Percentiles rank a stretch among this genome's conserved stretches.
Evolutionary conservation across 352 stramenopile genomes (phyloP).

Genomic region (Globisporangium nunn): DNA sequence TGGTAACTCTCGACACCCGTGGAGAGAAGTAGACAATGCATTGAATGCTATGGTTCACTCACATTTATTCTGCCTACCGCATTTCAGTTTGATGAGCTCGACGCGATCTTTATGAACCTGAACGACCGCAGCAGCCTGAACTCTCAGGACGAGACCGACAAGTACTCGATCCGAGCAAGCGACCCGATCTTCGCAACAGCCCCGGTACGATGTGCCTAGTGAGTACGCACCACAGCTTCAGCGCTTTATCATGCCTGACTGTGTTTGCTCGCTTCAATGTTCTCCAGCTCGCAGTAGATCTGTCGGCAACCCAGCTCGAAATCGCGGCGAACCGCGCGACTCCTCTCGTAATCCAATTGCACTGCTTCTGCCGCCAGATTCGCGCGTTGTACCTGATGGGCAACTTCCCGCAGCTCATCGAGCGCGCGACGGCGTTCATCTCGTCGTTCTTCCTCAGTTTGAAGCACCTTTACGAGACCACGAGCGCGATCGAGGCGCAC

Average conservation of each 20-base stretch:
- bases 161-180: constrained; percentile 16
- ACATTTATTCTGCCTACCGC: background rate
- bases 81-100: constrained; percentile 63
- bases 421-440: constrained; percentile 52
- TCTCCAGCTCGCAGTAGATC: constrained; percentile 49
- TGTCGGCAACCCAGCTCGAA: constrained; percentile 30
- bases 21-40: too few relatives aligned
- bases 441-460: constrained; percentile 38
- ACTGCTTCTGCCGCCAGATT: constrained; percentile 78
- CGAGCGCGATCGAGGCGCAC: constrained; percentile 23
- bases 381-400: constrained; percentile 70
- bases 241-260: background rate
- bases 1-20: background rate
- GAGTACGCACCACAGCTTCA: background rate
- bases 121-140: constrained; percentile 22
- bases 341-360: constrained; percentile 42
- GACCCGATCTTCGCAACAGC: constrained; percentile 59
- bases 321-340: constrained; percentile 59
- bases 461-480: constrained; percentile 13
- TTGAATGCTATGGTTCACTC: background rate
- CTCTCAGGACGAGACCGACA: constrained; percentile 8
- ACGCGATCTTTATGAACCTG: constrained; percentile 62
- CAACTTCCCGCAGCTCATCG: constrained; percentile 51
- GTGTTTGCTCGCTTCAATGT: background rate
- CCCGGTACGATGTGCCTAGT: constrained; percentile 24